Evolutionary conservation across 2,329 filamentous ascomycete species (phyloP).

Genomic region (Lachnellula suecica): DNA sequence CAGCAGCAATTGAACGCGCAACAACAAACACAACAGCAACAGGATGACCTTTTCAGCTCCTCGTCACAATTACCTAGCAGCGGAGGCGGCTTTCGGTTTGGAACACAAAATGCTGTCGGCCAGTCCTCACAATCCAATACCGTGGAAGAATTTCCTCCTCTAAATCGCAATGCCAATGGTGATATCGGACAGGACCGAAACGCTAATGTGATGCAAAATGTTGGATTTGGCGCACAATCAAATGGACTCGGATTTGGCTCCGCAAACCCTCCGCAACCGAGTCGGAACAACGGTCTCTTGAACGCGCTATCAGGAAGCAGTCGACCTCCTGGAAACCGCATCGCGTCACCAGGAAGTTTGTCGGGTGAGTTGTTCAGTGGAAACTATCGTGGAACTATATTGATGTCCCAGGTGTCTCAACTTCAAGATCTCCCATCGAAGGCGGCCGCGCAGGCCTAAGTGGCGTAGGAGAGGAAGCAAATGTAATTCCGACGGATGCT

Average conservation of each 20-base stretch:
- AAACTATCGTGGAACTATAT: too few species aligned
- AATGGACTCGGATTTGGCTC: slow-evolving; percentile 37
- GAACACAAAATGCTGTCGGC: slow-evolving; percentile 32
- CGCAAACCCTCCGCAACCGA: slow-evolving; percentile 37
- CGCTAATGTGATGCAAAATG: slow-evolving; percentile 51
- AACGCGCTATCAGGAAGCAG: slow-evolving; percentile 63
- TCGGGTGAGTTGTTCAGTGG: slow-evolving; percentile 28
- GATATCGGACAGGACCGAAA: slow-evolving; percentile 58
- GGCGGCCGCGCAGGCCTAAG: slow-evolving; percentile 21
- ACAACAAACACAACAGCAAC: slow-evolving; percentile 33
- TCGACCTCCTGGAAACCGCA: slow-evolving; percentile 42
- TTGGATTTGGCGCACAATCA: slow-evolving; percentile 52
- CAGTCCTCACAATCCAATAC: slow-evolving; percentile 38
- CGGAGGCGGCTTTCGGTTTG: slow-evolving; percentile 33
- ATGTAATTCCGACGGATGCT: slow-evolving; percentile 18
- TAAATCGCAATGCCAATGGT: slow-evolving; percentile 56
- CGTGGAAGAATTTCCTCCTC: slow-evolving; percentile 62
- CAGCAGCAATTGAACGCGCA: slow-evolving; percentile 31
- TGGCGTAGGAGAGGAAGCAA: slow-evolving; percentile 21
- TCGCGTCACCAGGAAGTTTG: slow-evolving; percentile 28
- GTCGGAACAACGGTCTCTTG: slow-evolving; percentile 59
- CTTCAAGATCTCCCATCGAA: slow-evolving; percentile 29
- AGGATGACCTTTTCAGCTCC: slow-evolving; percentile 35
- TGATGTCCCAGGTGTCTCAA: slow-evolving; percentile 21
- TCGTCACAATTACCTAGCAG: slow-evolving; percentile 32